These are phyloP conservation scores for Fusarium mundagurra DNA, from an alignment of 2,329 filamentous ascomycete genomes.

Conservation along the genomic window DNA sequence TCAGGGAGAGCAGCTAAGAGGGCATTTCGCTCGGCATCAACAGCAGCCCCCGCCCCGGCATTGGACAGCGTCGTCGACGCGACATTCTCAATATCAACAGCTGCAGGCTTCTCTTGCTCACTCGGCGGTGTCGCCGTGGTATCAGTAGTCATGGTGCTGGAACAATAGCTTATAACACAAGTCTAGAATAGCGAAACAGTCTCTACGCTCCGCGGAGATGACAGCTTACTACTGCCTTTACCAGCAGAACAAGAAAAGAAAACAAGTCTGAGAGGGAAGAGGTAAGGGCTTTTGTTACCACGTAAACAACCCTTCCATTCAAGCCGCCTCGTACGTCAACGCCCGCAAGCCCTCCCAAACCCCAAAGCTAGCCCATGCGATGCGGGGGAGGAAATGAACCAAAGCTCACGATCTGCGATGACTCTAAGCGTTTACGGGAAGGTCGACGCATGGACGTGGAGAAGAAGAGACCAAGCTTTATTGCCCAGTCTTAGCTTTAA, in stretches of 20 bases:
- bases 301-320: not conserved
- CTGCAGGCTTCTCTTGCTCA: constrained; percentile 26
- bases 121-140: constrained; percentile 25
- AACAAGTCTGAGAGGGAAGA: not conserved
- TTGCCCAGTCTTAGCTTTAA: constrained; percentile 13
- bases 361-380: constrained; percentile 4
- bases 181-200: not conserved
- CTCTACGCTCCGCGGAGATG: not conserved
- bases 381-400: constrained; percentile 18
- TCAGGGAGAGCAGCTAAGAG: constrained; percentile 45
- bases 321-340: constrained; percentile 15
- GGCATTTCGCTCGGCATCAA: constrained; percentile 43
- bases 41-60: not conserved
- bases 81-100: constrained; percentile 29
- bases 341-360: constrained; percentile 6
- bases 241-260: not conserved
- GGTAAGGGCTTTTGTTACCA: constrained; percentile 17
- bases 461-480: constrained; percentile 15
- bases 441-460: constrained; percentile 17
- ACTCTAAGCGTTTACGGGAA: constrained; percentile 32
- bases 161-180: not conserved
- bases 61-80: not conserved
- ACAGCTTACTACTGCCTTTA: not conserved
- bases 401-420: constrained; percentile 20
- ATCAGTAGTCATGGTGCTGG: constrained; percentile 25